These are phyloP conservation scores for Tolypocladium sp. DNA, from an alignment of 2,329 filamentous ascomycete genomes.

Conservation along the genomic window DNA sequence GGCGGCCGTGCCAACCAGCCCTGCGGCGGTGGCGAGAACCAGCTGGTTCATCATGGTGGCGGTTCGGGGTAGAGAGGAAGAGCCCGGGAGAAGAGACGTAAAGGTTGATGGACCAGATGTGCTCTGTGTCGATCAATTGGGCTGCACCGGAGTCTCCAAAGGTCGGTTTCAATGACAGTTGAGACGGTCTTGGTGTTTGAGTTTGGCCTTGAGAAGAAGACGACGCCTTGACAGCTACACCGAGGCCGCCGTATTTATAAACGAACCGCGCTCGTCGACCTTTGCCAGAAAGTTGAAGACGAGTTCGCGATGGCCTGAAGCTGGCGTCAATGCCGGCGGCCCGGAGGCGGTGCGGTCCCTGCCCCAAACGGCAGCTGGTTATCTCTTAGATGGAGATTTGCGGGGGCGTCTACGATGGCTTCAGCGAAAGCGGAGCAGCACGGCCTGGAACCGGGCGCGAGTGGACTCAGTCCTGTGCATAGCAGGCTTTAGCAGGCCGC, in stretches of 20 bases:
- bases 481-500: background rate
- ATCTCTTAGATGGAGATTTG: background rate
- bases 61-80: background rate
- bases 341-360: background rate
- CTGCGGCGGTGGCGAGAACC: background rate
- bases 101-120: too few relatives aligned
- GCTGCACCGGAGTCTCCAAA: too few relatives aligned
- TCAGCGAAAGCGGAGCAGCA: background rate
- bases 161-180: background rate
- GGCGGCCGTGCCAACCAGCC: background rate
- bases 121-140: background rate
- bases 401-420: background rate
- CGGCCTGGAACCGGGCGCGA: background rate
- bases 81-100: too few relatives aligned
- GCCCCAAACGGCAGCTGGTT: background rate
- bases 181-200: background rate
- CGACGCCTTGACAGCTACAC: background rate
- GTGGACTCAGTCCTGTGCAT: background rate
- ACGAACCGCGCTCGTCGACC: background rate
- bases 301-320: background rate
- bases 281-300: background rate
- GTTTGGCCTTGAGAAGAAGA: background rate
- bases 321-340: background rate
- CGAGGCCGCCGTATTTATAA: background rate
- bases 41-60: background rate